phyloP scores from a whole-genome alignment of 768 basidiomycete species.

The Termitomyces sp. region DNA sequence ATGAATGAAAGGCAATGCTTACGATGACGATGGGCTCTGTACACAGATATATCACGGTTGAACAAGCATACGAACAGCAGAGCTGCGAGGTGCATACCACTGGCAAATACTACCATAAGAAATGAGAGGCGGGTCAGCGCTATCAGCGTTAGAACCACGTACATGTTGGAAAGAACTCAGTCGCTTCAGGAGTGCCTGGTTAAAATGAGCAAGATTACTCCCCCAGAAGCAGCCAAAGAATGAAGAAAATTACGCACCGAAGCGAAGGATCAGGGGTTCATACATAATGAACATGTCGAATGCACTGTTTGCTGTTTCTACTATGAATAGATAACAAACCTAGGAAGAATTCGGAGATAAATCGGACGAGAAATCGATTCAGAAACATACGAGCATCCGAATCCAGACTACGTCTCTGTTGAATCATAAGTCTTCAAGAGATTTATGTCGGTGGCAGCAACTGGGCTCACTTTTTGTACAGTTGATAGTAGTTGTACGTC shows the following conservation, averaged over 20 bases:
- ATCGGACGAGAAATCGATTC: background rate
- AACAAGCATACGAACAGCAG: background rate
- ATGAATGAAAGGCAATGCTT: background rate
- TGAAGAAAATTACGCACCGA: conserved; percentile 10
- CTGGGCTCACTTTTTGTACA: conserved; percentile 12
- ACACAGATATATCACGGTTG: background rate
- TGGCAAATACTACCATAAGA: background rate
- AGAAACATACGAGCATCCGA: background rate
- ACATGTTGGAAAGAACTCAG: conserved; percentile 2
- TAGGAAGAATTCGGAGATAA: background rate
- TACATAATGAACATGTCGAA: conserved; percentile 21
- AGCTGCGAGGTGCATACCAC: background rate
- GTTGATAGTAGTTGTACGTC: conserved; percentile 16
- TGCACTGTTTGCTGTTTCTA: conserved; percentile 19
- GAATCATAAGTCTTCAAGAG: background rate
- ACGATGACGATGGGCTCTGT: conserved; percentile 16
- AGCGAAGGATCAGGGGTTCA: conserved; percentile 17
- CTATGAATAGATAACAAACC: conserved; percentile 21
- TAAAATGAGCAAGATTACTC: background rate
- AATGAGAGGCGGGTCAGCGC: background rate
- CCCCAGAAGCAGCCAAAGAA: background rate
- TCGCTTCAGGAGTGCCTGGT: conserved; percentile 3
- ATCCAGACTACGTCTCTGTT: background rate
- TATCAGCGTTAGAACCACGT: background rate
- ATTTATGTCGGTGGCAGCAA: background rate